Percentiles rank a stretch among this genome's conserved stretches.
These are phyloP conservation scores for Pichia gijzeniarum DNA, from an alignment of 805 yeast species.

Conservation along the genomic window DNA sequence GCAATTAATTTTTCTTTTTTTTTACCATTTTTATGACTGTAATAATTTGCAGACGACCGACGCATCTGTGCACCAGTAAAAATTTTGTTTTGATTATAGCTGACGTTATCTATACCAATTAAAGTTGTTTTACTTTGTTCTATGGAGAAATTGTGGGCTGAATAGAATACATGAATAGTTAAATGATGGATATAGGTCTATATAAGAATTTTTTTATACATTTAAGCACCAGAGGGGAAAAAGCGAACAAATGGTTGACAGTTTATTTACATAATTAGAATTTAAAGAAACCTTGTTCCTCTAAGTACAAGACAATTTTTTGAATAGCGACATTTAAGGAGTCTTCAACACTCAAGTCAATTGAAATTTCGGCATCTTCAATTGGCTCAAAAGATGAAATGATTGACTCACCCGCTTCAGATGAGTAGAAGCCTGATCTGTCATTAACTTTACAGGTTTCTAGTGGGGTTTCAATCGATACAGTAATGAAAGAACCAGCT, in stretches of 20 bases:
- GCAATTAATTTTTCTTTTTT: not conserved
- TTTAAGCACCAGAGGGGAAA: no score
- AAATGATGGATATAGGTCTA: no score
- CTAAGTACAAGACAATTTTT: slow-evolving; percentile 64
- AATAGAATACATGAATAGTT: no score
- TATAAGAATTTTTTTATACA: no score
- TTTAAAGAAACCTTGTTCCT: slow-evolving; percentile 76
- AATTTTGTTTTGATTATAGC: no score
- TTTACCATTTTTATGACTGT: not conserved
- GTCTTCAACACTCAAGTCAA: slow-evolving; percentile 43
- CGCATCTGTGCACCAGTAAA: slow-evolving; percentile 8
- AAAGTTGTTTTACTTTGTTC: no score
- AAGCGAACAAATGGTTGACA: no score
- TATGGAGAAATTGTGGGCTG: no score
- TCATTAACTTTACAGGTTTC: slow-evolving; percentile 41
- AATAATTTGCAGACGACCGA: not conserved
- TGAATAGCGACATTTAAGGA: slow-evolving; percentile 67
- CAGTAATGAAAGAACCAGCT: slow-evolving; percentile 45
- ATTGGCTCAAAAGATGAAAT: slow-evolving; percentile 44
- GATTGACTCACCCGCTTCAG: slow-evolving; percentile 34
- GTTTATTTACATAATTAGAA: slow-evolving; percentile 35
- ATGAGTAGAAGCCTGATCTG: slow-evolving; percentile 43
- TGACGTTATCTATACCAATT: no score
- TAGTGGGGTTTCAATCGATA: slow-evolving; percentile 45
- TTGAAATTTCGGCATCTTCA: slow-evolving; percentile 49